phyloP scores from a whole-genome alignment of 371 early-diverging fungal genomes.

The Enteropsectra breve region DNA sequence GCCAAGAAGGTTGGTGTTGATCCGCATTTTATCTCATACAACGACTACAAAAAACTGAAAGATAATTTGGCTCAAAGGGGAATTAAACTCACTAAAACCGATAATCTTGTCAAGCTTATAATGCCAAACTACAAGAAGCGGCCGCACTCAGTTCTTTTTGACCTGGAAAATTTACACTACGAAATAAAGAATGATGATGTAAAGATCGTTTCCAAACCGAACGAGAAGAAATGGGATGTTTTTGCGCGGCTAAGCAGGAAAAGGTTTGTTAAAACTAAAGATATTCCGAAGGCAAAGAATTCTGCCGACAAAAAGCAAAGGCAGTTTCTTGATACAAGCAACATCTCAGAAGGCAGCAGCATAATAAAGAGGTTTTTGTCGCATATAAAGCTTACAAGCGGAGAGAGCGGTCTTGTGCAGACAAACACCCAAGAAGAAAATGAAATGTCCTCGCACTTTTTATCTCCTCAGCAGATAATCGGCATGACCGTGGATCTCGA shows the following conservation, averaged over 20 bases:
- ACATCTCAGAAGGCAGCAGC: too few relatives aligned
- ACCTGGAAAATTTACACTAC: slow-evolving; percentile 1
- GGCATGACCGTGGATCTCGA: not conserved
- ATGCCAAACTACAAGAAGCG: not conserved
- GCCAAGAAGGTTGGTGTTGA: slow-evolving; percentile 32
- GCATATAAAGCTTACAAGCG: too few relatives aligned
- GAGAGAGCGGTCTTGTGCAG: not conserved
- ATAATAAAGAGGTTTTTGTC: too few relatives aligned
- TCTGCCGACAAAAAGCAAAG: not conserved
- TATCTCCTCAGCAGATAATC: not conserved
- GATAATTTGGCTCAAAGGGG: slow-evolving; percentile 6
- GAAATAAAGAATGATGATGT: not conserved
- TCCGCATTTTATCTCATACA: slow-evolving; percentile 41
- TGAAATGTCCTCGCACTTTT: not conserved
- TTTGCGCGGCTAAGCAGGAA: not conserved
- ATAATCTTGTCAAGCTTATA: slow-evolving; percentile 9
- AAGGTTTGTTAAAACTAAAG: not conserved
- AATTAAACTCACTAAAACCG: slow-evolving; percentile 25
- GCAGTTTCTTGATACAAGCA: not conserved
- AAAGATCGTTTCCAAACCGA: not conserved
- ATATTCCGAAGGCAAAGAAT: not conserved
- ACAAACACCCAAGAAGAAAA: not conserved
- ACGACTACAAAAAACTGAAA: slow-evolving; percentile 62
- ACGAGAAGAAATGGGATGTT: too few relatives aligned
- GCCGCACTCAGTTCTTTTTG: not conserved